Evolutionary conservation across 2,329 filamentous ascomycete species (phyloP), one percentile per base, ranked within the genome.

Genomic region (Cordyceps fumosorosea): DNA sequence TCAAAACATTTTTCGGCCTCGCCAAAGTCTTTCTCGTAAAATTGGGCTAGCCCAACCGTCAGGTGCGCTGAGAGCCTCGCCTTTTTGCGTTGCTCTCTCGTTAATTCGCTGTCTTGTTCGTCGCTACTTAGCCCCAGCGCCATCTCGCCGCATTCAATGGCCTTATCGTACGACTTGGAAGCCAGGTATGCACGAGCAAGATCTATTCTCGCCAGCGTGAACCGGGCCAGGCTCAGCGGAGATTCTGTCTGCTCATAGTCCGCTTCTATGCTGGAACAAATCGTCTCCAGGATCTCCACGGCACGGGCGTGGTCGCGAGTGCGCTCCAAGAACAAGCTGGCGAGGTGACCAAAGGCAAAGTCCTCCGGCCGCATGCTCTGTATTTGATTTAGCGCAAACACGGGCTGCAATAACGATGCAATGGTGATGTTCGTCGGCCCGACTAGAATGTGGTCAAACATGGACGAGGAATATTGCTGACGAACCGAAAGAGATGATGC

Each of bases 231-330:
- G 5, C 90, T 84, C 12, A 86, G 77, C 0, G 86, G 73, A 0
- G 91, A 93, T 73, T 98, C 93, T 0, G 89, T 89, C 6, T 84
- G 81, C 75, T 98, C 93, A 70, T 93, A 99, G 61, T 93, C 87
- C 7, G 85, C 81, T 76, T 98, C 93, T 6, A 93, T 83, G 0
- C 77, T 78, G 5, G 81, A 77, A 67, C 90, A 93, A 10, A 96
- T 83, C 24, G 80, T 75, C 56, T 85, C 83, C 0, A 98, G 77
- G 1, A 80, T 84, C 29, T 78, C 72, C 32, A 89, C 85, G 1
- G 91, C 87, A 32, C 83, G 82, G 1, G 76, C 70, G 65, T 84
- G 83, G 68, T 96, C 88, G 20, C 86, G 82, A 3, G 89, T 87
- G 12, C 95, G 86, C 73, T 99, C 95, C 53, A 91, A 82, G 70